Percentiles rank a stretch among this genome's conserved stretches.
Conservation (phyloP, 192 early-diverging fungal species). For the Gryganskiella cystojenkinii region DNA sequence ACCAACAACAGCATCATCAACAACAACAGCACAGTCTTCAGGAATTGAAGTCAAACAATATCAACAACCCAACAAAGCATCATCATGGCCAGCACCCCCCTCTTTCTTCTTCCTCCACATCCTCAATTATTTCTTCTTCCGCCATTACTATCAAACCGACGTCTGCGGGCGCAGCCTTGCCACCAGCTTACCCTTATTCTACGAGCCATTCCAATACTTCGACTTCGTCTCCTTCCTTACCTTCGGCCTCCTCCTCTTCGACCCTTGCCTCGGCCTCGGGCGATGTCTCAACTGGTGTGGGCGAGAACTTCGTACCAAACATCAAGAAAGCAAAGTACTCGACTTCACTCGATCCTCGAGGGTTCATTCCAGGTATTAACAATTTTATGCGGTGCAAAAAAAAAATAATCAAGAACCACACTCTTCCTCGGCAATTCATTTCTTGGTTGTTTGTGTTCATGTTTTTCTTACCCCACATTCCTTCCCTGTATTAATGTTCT, state of each 20-base stretch:
- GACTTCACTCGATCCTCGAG: slow-evolving; percentile 67
- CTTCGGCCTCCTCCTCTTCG: slow-evolving; percentile 19
- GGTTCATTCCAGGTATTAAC: slow-evolving; percentile 73
- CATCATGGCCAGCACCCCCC: slow-evolving; percentile 5
- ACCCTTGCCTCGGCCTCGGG: slow-evolving; percentile 19
- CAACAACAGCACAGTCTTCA: slow-evolving; percentile 7
- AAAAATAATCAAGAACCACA: too few relatives aligned
- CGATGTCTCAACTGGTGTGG: slow-evolving; percentile 25
- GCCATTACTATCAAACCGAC: slow-evolving; percentile 19
- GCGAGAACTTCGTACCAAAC: slow-evolving; percentile 52
- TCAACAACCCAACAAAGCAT: slow-evolving; percentile 6
- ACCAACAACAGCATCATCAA: slow-evolving; percentile 4
- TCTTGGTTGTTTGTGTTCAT: neutral
- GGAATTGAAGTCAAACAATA: slow-evolving; percentile 16
- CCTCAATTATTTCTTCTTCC: slow-evolving; percentile 9
- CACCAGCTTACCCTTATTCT: slow-evolving; percentile 45
- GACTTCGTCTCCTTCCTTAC: slow-evolving; percentile 21
- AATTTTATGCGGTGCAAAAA: too few relatives aligned
- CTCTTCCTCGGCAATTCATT: too few relatives aligned
- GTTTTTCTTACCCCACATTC: neutral
- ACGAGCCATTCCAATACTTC: slow-evolving; percentile 19
- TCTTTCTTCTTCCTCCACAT: slow-evolving; percentile 22
- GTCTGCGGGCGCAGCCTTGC: slow-evolving; percentile 22
- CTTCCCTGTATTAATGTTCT: neutral
- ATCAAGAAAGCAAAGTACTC: slow-evolving; percentile 69